phyloP scores from a whole-genome alignment of 306 rosid species.

The Citrullus amarus region DNA sequence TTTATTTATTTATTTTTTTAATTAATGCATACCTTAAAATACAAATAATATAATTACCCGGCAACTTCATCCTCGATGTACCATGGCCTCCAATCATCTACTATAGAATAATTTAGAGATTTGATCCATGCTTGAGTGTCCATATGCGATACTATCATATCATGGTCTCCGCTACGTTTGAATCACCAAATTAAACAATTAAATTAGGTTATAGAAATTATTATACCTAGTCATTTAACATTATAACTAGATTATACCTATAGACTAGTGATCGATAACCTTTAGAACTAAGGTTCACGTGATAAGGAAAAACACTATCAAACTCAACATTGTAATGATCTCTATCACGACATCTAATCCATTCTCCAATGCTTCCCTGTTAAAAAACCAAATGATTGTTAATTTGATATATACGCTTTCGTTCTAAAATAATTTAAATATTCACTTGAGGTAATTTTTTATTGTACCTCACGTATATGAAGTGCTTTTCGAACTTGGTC shows the following conservation, averaged over 20 bases:
- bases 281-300: background rate
- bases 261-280: background rate
- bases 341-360: background rate
- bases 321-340: background rate
- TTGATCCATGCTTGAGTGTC: slow-evolving; percentile 66
- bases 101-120: slow-evolving; percentile 26
- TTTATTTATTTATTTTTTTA: rapidly evolving
- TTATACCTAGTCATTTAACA: too few relatives aligned
- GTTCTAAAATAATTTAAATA: too few relatives aligned
- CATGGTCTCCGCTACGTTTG: slow-evolving; percentile 60
- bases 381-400: too few relatives aligned
- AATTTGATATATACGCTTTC: too few relatives aligned
- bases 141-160: slow-evolving; percentile 15
- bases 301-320: background rate
- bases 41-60: slow-evolving; percentile 28
- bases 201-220: too few relatives aligned
- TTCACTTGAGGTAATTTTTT: background rate
- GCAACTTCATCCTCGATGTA: slow-evolving; percentile 34
- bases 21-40: background rate
- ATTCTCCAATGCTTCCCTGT: background rate
- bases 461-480: background rate
- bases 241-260: too few relatives aligned
- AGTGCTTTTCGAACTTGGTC: background rate
- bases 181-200: too few relatives aligned
- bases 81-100: slow-evolving; percentile 63